Conservation (phyloP, 2,329 filamentous ascomycete species). For the Colletotrichum lentis region DNA sequence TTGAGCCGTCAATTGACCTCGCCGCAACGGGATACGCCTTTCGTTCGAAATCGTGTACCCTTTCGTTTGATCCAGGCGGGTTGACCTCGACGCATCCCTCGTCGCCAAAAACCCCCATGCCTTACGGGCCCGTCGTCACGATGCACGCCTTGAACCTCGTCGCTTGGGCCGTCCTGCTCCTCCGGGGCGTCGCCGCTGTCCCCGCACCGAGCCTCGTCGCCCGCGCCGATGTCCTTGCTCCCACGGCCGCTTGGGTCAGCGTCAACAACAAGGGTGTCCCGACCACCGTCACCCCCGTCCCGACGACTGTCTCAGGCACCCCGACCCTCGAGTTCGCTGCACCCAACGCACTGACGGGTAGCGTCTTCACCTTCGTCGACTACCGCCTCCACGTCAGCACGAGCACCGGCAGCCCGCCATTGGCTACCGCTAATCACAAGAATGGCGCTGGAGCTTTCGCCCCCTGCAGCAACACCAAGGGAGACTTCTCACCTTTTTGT, state of each 20-base stretch:
- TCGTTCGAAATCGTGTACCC: slow-evolving; percentile 9
- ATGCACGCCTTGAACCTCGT: slow-evolving; percentile 48
- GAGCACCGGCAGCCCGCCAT: slow-evolving; percentile 54
- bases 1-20: slow-evolving; percentile 14
- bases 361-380: slow-evolving; percentile 50
- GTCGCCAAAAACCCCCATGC: not conserved
- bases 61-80: slow-evolving; percentile 11
- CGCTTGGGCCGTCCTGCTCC: slow-evolving; percentile 42
- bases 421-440: slow-evolving; percentile 53
- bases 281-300: slow-evolving; percentile 59
- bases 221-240: slow-evolving; percentile 40
- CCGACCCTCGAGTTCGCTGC: slow-evolving; percentile 50
- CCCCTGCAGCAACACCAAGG: slow-evolving; percentile 59
- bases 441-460: slow-evolving; percentile 59
- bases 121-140: slow-evolving; percentile 15
- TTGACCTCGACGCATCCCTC: not conserved
- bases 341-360: slow-evolving; percentile 58
- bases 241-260: slow-evolving; percentile 60
- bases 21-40: slow-evolving; percentile 1
- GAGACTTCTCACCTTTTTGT: slow-evolving; percentile 61
- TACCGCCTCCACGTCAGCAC: slow-evolving; percentile 51
- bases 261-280: slow-evolving; percentile 58
- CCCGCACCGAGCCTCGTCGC: slow-evolving; percentile 42
- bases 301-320: slow-evolving; percentile 57
- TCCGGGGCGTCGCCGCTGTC: slow-evolving; percentile 44